Base-by-base conservation (phyloP, 2,329 filamentous ascomycete species). In the Aureobasidium sp. region DNA sequence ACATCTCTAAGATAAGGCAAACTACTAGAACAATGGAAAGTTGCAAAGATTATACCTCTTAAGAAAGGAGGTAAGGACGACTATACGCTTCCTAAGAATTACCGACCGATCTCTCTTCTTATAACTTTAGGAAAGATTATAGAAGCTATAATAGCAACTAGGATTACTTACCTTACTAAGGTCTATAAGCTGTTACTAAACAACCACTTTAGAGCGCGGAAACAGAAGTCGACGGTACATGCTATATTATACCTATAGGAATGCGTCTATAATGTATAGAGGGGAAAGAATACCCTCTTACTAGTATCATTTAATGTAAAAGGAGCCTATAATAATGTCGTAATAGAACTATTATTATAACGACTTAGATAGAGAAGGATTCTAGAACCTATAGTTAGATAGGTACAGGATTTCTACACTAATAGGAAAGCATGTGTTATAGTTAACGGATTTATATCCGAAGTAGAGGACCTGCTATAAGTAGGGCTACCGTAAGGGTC, bases 291-390 rank as follows among this genome's bases (percentile, higher is more conserved):
- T 62, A 68, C 72, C 12, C 62, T 75, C 5, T 73, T 70, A 54
- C 66, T 76, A 11, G 65, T 74, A 50, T 73, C 70, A 60, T 77
- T 77, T 58, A 71, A 77, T 65, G 67, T 77, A 3, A 76, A 77
- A 64, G 73, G 73, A 24, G 75, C 72, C 50, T 77, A 75, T 61
- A 77, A 77, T 50, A 67, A 72, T 5, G 71, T 76, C 19, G 72
- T 61, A 35, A 74, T 71, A 62, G 70, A 60, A 35, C 47, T 27
- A 12, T 17, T 35, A 31, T 61, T n/a, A n/a, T n/a, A n/a, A n/a
- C n/a, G n/a, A n/a, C n/a, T n/a, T n/a, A n/a, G n/a, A n/a, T n/a
- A n/a, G 42, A 63, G 69, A 66, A 64, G 68, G 15, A 70, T 72
- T 57, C 70, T 66, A 17, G 61, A 67, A 58, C 42, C 22, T 0